Conservation (phyloP, 2,329 filamentous ascomycete species). For the Nothomitra cinnamomea region DNA sequence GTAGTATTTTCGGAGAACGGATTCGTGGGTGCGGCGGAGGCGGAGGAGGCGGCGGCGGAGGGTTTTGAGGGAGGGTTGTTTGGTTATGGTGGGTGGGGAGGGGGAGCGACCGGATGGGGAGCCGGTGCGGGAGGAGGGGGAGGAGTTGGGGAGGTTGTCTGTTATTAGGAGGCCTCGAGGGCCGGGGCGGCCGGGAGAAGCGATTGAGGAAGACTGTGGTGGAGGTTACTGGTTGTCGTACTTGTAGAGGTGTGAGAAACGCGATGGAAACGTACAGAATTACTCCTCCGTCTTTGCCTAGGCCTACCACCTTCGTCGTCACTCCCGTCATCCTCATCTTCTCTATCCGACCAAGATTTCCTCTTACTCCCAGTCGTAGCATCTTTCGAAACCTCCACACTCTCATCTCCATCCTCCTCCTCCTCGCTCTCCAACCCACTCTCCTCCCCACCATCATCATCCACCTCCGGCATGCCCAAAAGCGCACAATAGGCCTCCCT, state of each 20-base stretch:
- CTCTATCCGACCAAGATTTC: slow-evolving; percentile 59
- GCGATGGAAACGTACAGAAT: slow-evolving; percentile 46
- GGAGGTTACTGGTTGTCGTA: not conserved
- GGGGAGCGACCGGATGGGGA: slow-evolving; percentile 24
- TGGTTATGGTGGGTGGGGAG: slow-evolving; percentile 31
- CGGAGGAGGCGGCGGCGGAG: slow-evolving; percentile 58
- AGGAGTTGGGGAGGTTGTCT: slow-evolving; percentile 16
- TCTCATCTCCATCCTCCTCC: slow-evolving; percentile 59
- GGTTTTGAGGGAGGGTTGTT: slow-evolving; percentile 51
- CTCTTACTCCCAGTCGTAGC: slow-evolving; percentile 38
- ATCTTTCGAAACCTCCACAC: slow-evolving; percentile 35
- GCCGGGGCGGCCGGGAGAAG: slow-evolving; percentile 25
- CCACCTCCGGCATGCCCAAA: slow-evolving; percentile 77
- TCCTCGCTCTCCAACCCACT: slow-evolving; percentile 58
- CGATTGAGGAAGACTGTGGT: slow-evolving; percentile 47
- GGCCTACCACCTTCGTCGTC: slow-evolving; percentile 63
- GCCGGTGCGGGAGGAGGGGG: slow-evolving; percentile 25
- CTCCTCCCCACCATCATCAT: slow-evolving; percentile 76
- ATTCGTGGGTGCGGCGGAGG: slow-evolving; percentile 61
- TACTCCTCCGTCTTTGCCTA: slow-evolving; percentile 66
- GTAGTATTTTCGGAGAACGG: slow-evolving; percentile 67
- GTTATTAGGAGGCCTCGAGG: not conserved
- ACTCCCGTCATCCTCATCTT: slow-evolving; percentile 42
- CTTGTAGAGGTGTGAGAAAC: not conserved
- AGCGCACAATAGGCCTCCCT: slow-evolving; percentile 72